Conservation (phyloP, 306 rosid genomes). For the Cicer bijugum region DNA sequence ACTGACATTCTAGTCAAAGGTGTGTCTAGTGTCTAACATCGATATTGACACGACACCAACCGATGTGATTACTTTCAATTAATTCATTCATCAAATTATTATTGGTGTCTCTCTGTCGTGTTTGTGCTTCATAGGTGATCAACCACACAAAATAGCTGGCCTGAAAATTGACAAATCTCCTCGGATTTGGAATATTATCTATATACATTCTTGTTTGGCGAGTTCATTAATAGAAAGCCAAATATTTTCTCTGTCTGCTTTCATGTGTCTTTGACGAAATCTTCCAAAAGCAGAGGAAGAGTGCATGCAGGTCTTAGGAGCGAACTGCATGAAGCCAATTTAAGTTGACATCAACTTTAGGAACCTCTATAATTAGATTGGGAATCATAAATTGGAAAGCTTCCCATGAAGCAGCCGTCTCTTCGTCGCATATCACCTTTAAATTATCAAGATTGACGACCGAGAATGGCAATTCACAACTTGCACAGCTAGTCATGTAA, state of each 20-base stretch:
- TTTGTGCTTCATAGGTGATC: constrained; percentile 31
- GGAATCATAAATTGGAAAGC: constrained; percentile 39
- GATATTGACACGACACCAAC: no score
- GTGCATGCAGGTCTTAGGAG: constrained; percentile 20
- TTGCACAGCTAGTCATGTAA: constrained; percentile 56
- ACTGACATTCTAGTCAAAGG: no score
- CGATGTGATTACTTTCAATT: no score
- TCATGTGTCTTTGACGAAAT: neutral
- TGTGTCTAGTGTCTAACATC: no score
- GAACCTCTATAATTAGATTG: constrained; percentile 43
- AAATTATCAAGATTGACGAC: constrained; percentile 48
- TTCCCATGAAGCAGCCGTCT: constrained; percentile 56
- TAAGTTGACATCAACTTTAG: constrained; percentile 54
- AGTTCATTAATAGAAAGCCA: neutral
- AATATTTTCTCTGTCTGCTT: constrained; percentile 4
- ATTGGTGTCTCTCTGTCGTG: neutral
- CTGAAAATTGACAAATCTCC: neutral
- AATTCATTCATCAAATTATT: no score
- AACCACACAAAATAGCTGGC: constrained; percentile 39
- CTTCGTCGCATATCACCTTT: constrained; percentile 65
- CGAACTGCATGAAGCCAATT: constrained; percentile 59
- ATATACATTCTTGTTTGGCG: neutral
- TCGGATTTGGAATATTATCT: neutral
- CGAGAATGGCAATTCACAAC: constrained; percentile 52
- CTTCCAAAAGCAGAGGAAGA: constrained; percentile 2